Conservation (phyloP, 1,139 yeast genomes). For the Candida sojae region DNA sequence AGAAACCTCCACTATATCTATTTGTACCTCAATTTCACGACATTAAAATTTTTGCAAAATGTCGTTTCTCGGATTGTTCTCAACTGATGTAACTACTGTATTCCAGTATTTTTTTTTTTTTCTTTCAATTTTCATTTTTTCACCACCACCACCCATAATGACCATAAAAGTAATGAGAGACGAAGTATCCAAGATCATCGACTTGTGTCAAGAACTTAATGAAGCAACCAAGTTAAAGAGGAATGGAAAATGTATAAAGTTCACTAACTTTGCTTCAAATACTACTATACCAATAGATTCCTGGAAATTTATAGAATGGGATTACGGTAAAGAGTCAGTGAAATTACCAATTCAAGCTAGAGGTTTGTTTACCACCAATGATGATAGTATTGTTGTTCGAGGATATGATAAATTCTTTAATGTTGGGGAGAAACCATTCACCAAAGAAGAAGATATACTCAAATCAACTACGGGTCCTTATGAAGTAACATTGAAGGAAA, state of each 20-base stretch:
- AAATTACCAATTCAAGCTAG: conserved; percentile 74
- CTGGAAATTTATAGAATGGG: conserved; percentile 94
- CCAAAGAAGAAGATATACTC: conserved; percentile 51
- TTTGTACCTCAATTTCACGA: too few relatives aligned
- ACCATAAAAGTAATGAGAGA: conserved; percentile 12
- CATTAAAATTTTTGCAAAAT: too few relatives aligned
- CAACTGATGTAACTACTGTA: too few relatives aligned
- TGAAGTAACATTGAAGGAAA: conserved; percentile 79
- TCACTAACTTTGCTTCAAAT: conserved; percentile 19
- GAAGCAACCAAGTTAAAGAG: conserved; percentile 21
- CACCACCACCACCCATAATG: background rate
- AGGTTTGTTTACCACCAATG: conserved; percentile 70
- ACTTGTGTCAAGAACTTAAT: conserved; percentile 18
- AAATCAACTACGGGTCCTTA: conserved; percentile 71
- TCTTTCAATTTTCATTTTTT: background rate
- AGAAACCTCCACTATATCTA: too few relatives aligned
- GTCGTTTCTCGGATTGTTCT: too few relatives aligned
- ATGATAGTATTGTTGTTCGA: conserved; percentile 60
- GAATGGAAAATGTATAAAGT: conserved; percentile 25
- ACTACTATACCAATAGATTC: conserved; percentile 21
- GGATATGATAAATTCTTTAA: conserved; percentile 97
- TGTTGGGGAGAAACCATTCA: conserved; percentile 59
- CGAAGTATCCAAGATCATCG: conserved; percentile 13
- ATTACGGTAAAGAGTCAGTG: conserved; percentile 57
- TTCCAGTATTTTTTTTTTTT: background rate